Percentiles rank a stretch among this genome's conserved stretches.
phyloP scores from a whole-genome alignment of 2,329 filamentous ascomycete species.

The Onygena corvina region DNA sequence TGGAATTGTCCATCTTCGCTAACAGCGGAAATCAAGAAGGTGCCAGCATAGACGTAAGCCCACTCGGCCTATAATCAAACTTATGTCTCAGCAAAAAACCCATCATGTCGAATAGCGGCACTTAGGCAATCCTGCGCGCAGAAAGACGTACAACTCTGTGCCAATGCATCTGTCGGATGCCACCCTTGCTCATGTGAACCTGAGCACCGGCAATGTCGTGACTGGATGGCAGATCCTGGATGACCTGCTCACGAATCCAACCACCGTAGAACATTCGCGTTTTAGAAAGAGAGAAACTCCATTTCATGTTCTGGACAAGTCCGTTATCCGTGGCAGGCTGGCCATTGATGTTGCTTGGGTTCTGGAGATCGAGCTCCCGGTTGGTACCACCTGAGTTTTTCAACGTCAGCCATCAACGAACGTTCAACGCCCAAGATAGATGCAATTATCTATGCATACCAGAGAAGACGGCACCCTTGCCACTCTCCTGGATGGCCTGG shows the following conservation, averaged over 20 bases:
- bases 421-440: too few relatives aligned
- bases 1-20: slow-evolving; percentile 49
- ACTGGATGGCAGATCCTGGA: slow-evolving; percentile 54
- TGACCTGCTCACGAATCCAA: slow-evolving; percentile 55
- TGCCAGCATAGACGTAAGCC: slow-evolving; percentile 51
- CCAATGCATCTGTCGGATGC: slow-evolving; percentile 56
- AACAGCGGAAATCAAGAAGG: slow-evolving; percentile 48
- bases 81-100: slow-evolving; percentile 2
- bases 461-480: slow-evolving; percentile 47
- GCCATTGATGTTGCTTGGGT: slow-evolving; percentile 51
- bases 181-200: slow-evolving; percentile 55
- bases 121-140: neutral
- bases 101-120: neutral
- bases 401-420: slow-evolving; percentile 11
- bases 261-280: slow-evolving; percentile 51
- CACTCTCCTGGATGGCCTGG: slow-evolving; percentile 42
- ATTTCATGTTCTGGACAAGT: slow-evolving; percentile 54
- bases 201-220: slow-evolving; percentile 57
- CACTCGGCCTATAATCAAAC: slow-evolving; percentile 45
- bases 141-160: slow-evolving; percentile 46
- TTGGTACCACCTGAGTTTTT: slow-evolving; percentile 51
- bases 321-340: slow-evolving; percentile 50
- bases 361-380: slow-evolving; percentile 47
- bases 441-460: slow-evolving; percentile 33
- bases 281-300: slow-evolving; percentile 58